Base-by-base conservation (phyloP, 495 filamentous ascomycete genomes). In the Mytilinidion resinicola region DNA sequence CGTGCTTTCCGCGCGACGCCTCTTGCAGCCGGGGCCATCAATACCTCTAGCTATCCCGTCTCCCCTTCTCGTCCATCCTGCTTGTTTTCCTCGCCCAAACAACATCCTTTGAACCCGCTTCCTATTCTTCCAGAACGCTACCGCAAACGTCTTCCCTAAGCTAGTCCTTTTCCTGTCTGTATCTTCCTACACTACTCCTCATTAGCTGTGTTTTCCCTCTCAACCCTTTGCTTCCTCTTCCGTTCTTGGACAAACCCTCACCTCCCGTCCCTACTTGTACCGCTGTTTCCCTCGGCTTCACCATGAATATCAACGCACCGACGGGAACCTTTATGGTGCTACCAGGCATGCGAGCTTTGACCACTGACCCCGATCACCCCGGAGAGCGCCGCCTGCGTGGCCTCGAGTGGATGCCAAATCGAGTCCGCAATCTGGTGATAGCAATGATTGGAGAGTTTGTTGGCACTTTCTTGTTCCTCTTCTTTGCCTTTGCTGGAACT, bases 401-500 rank as follows among this genome's bases (percentile, higher is more conserved):
- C 15, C 42, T 52, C 39, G 51, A 37, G 60, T 66, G 64, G 62
- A 46, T 72, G 35, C 67, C 67, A 8, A 66, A 72, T 56, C 49
- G 59, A 30, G 50, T 67, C 37, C 69, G 71, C 61, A 73, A 76
- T 64, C 71, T 88, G 56, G 44, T 85, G 53, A 75, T 89, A 39
- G 85, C 84, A 36, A 75, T 78, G 11, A 43, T 83, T 19, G 85
- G 86, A 52, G 88, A 90, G 72, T 88, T 88, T 61, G 78, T 86
- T 7, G 90, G 90, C 25, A 95, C 90, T 0, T 90, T 89, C 61
- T 64, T 91, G 60, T 95, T 92, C 74, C 77, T 93, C 4, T 86
- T 91, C 73, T 87, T 92, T 60, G 84, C 88, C 36, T 91, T 93
- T 66, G 82, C 82, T 7, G 89, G 81, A 19, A 86, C 89, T 4